Conservation (phyloP, 1,284 basidiomycete species). For the Ustilago xerochloae region DNA sequence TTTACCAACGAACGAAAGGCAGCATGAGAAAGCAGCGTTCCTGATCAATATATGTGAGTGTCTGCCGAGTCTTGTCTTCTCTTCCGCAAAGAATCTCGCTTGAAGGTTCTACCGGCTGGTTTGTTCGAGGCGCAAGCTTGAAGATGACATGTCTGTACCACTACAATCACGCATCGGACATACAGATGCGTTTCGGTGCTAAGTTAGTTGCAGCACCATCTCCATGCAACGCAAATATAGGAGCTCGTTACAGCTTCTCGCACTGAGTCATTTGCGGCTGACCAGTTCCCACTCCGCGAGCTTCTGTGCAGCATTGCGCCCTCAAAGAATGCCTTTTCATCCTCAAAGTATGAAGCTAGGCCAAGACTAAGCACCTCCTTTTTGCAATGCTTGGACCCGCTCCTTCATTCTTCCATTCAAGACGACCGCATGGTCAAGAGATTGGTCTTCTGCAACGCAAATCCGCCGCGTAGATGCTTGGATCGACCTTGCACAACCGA, state of each 20-base stretch:
- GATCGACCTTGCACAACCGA: constrained; percentile 15
- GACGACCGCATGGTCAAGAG: constrained; percentile 5
- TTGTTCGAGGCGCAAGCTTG: too few relatives aligned
- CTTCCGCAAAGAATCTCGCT: too few relatives aligned
- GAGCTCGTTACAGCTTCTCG: neutral
- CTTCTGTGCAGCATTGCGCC: neutral
- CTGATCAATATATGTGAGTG: too few relatives aligned
- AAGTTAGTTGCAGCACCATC: neutral
- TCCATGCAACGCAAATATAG: neutral
- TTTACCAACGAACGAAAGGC: too few relatives aligned
- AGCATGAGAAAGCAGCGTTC: too few relatives aligned
- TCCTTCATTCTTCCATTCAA: neutral
- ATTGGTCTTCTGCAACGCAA: constrained; percentile 5
- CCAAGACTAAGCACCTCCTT: neutral
- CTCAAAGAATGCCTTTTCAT: neutral
- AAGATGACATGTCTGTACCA: too few relatives aligned
- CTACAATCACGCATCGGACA: neutral
- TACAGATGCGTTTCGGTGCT: neutral
- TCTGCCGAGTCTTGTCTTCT: too few relatives aligned
- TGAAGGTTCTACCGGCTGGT: too few relatives aligned
- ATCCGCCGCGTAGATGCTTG: neutral
- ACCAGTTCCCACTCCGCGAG: too few relatives aligned
- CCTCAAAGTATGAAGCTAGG: neutral
- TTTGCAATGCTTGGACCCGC: neutral
- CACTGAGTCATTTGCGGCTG: neutral